Conservation (phyloP, 768 basidiomycete genomes). For the Kwoniella heveanensis region DNA sequence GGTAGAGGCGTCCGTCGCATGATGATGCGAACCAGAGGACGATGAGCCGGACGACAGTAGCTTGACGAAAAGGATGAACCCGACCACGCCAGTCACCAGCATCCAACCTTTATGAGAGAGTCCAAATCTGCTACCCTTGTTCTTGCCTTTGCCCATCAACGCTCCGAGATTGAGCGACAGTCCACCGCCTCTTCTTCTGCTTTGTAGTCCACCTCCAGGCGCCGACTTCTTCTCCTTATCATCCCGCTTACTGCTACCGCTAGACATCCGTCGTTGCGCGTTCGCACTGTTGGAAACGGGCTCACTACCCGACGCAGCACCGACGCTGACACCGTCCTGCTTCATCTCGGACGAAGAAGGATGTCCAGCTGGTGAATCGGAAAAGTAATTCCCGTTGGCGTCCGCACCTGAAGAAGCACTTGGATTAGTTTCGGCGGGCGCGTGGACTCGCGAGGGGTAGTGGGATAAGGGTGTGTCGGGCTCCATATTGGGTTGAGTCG, state of each 20-base stretch:
- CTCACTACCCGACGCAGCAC: background rate
- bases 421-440: background rate
- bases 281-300: background rate
- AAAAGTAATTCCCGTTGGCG: background rate
- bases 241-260: slow-evolving; percentile 2
- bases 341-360: background rate
- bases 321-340: background rate
- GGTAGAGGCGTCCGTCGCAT: slow-evolving; percentile 26
- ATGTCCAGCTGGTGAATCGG: slow-evolving; percentile 9
- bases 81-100: slow-evolving; percentile 31
- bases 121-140: slow-evolving; percentile 18
- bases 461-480: slow-evolving; percentile 41
- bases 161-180: slow-evolving; percentile 21
- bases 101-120: slow-evolving; percentile 45
- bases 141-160: slow-evolving; percentile 13
- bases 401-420: background rate
- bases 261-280: slow-evolving; percentile 11
- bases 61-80: slow-evolving; percentile 36
- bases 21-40: slow-evolving; percentile 16
- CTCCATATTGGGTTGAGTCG: slow-evolving; percentile 18
- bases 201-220: slow-evolving; percentile 16
- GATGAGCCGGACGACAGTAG: slow-evolving; percentile 29
- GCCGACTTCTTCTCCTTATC: background rate
- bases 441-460: slow-evolving; percentile 28
- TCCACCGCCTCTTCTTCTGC: slow-evolving; percentile 18